These are phyloP conservation scores for Trypanosoma theileri DNA, from an alignment of 208 protist genomes.

Conservation along the genomic window DNA sequence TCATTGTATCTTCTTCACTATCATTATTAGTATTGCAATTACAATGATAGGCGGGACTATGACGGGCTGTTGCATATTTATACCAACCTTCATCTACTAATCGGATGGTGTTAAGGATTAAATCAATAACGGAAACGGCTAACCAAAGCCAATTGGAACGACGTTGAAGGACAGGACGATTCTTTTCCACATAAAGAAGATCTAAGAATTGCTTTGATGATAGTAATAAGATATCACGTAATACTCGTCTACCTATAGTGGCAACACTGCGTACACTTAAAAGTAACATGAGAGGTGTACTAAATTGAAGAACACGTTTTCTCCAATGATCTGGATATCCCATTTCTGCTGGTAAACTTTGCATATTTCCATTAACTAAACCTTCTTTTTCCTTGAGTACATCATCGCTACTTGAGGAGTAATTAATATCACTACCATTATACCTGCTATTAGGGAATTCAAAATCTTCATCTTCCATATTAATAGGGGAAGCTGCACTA, in stretches of 20 bases:
- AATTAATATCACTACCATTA: constrained; percentile 20
- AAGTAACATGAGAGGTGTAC: constrained; percentile 60
- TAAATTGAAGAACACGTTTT: constrained; percentile 58
- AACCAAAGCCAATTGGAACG: constrained; percentile 74
- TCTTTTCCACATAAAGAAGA: constrained; percentile 48
- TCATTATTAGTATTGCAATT: constrained; percentile 47
- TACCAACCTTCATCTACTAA: constrained; percentile 66
- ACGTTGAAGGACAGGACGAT: constrained; percentile 51
- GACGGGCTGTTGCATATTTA: constrained; percentile 64
- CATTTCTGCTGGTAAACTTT: constrained; percentile 38
- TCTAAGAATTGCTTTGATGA: constrained; percentile 67
- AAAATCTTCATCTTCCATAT: neutral
- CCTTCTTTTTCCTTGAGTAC: neutral
- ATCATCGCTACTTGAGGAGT: constrained; percentile 4
- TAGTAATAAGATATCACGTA: constrained; percentile 71
- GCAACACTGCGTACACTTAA: constrained; percentile 69
- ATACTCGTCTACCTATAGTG: constrained; percentile 61
- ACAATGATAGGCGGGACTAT: constrained; percentile 62
- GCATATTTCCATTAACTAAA: neutral
- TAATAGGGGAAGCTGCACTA: neutral
- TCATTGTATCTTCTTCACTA: constrained; percentile 39
- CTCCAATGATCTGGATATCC: constrained; percentile 53
- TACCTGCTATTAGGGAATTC: neutral
- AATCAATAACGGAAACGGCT: constrained; percentile 62
- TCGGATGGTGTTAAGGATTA: constrained; percentile 76